These are phyloP conservation scores for Mrakia frigida DNA, from an alignment of 768 basidiomycete genomes.

Conservation along the genomic window DNA sequence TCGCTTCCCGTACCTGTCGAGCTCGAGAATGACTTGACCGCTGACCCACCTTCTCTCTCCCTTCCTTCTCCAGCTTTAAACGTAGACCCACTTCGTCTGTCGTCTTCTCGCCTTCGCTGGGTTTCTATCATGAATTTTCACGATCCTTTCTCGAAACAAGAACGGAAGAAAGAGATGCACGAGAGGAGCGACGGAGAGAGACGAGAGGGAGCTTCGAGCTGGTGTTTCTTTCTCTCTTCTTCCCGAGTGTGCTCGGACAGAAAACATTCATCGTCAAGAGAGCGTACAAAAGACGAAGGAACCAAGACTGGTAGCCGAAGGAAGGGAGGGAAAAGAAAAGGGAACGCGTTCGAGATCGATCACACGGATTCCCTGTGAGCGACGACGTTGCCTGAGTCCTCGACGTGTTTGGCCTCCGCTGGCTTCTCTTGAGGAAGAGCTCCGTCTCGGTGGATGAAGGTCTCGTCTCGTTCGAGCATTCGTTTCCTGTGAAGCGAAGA, in stretches of 20 bases:
- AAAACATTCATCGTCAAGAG: not conserved
- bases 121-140: not conserved
- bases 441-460: constrained; percentile 30
- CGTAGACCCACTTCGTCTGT: not conserved
- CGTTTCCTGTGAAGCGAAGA: not conserved
- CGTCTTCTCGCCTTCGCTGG: not conserved
- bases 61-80: not conserved
- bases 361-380: constrained; percentile 10
- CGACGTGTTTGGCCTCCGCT: constrained; percentile 11
- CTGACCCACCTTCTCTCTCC: not conserved
- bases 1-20: not conserved
- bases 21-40: not conserved
- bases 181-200: no score
- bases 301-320: no score
- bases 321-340: no score
- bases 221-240: no score
- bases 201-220: no score
- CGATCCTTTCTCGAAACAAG: not conserved
- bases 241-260: no score
- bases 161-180: no score
- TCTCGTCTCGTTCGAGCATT: constrained; percentile 30
- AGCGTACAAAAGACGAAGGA: not conserved
- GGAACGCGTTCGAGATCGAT: not conserved
- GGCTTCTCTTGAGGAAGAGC: not conserved
- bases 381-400: no score